These are phyloP conservation scores for Osmozyma mogii DNA, from an alignment of 805 yeast species.

Conservation along the genomic window DNA sequence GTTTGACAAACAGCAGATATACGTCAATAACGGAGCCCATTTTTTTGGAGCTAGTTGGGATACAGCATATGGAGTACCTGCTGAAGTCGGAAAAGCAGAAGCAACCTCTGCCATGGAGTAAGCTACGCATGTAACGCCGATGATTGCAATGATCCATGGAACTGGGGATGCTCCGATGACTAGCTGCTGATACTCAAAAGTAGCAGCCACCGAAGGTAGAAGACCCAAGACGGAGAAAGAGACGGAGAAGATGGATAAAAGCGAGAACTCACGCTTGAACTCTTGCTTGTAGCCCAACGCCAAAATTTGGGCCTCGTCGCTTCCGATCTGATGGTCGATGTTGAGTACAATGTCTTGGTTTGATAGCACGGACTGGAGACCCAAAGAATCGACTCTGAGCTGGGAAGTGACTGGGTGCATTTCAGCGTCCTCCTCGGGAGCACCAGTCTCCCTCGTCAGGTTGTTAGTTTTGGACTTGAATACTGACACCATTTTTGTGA, in stretches of 20 bases:
- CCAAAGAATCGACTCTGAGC: conserved; percentile 29
- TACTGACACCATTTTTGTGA: too few species aligned
- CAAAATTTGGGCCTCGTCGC: conserved; percentile 46
- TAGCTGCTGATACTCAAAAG: conserved; percentile 51
- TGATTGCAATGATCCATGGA: conserved; percentile 50
- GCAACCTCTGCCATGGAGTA: conserved; percentile 58
- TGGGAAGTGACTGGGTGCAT: conserved; percentile 15
- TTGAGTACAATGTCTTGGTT: conserved; percentile 29
- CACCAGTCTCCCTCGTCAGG: too few species aligned
- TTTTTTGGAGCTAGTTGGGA: conserved; percentile 52
- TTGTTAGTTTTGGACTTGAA: too few species aligned
- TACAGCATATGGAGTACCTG: conserved; percentile 66
- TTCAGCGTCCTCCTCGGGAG: conserved; percentile 7
- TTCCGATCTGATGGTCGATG: conserved; percentile 40
- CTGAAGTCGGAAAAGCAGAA: conserved; percentile 58
- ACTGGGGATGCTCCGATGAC: conserved; percentile 58
- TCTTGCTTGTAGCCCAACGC: conserved; percentile 61
- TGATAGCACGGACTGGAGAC: conserved; percentile 31
- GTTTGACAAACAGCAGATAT: conserved; percentile 60
- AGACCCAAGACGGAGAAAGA: conserved; percentile 59
- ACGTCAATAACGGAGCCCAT: conserved; percentile 45
- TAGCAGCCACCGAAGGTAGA: conserved; percentile 57
- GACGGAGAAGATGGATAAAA: conserved; percentile 52
- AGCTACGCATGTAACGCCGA: conserved; percentile 51
- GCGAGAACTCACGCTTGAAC: conserved; percentile 48